Evolutionary conservation across 371 early-diverging fungal species (phyloP).

Genomic region (Mortierella sp.): DNA sequence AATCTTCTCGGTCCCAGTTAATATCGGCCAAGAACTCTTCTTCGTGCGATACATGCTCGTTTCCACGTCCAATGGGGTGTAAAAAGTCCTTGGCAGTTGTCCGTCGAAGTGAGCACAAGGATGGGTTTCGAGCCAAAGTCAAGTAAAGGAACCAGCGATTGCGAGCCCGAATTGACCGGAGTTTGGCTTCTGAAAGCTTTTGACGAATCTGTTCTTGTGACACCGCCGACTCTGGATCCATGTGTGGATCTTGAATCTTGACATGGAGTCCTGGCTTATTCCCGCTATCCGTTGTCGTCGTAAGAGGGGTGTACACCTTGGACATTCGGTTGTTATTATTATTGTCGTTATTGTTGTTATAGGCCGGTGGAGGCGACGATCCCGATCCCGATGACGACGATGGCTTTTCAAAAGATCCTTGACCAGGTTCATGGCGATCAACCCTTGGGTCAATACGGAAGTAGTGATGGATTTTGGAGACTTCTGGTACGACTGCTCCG

Average conservation of each 20-base stretch:
- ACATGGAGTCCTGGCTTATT: not conserved
- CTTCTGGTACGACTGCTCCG: constrained; percentile 23
- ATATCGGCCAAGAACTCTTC: constrained; percentile 42
- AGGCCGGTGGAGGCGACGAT: constrained; percentile 18
- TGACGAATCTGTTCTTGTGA: constrained; percentile 43
- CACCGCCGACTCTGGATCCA: constrained; percentile 18
- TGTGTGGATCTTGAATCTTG: constrained; percentile 9
- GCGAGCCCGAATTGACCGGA: constrained; percentile 38
- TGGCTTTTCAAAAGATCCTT: constrained; percentile 17
- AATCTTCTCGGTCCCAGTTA: constrained; percentile 48
- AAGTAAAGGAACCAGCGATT: constrained; percentile 50
- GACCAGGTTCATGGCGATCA: constrained; percentile 16
- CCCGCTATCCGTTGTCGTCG: constrained; percentile 3
- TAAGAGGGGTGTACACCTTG: constrained; percentile 22
- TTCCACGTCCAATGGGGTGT: constrained; percentile 40
- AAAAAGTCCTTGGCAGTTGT: constrained; percentile 29
- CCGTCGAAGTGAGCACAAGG: constrained; percentile 19
- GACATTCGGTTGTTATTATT: constrained; percentile 13
- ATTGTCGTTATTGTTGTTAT: constrained; percentile 23
- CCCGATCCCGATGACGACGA: constrained; percentile 9
- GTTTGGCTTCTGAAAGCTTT: constrained; percentile 36
- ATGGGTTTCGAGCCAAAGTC: constrained; percentile 36
- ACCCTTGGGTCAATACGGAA: constrained; percentile 39
- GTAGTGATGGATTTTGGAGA: constrained; percentile 46
- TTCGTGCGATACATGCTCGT: constrained; percentile 19